Evolutionary conservation across 805 yeast species (phyloP), one percentile per base, ranked within the genome.

Genomic region (Wickerhamiella allomyrinae): DNA sequence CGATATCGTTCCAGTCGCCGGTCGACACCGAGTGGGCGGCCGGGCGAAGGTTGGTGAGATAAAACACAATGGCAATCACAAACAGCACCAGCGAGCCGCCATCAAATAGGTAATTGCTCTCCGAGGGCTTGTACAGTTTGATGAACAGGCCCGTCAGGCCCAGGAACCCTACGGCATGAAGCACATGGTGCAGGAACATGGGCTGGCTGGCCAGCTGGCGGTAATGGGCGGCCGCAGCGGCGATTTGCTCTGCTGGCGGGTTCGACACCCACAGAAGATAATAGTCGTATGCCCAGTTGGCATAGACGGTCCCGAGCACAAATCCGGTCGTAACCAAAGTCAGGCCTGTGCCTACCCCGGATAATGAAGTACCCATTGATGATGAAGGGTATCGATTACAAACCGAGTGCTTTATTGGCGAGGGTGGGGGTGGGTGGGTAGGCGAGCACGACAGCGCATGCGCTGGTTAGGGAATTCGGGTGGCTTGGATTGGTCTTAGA

Each of bases 1-100:
- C 83, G 40, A 91, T 94, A 40, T 89, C 97, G 50, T 95, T 97
- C 97, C 97, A 89, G 46, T 75, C 68, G 35, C 86, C 87, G 44
- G 71, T 61, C 21, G 75, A 52, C 42, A 84, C 74, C 43, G 87
- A 74, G 51, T 71, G 71, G 31, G 78, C 67, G 42, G 97, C 97
- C 41, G 81, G 74, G 56, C 84, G 73, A 51, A 89, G 68, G 65
- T 91, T 91, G 48, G 95, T 80, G 54, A 89, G 66, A 61, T 86
- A 91, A 53, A 89, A 73, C 53, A 89, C 76, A 36, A 81, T 63
- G 15, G 80, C 81, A 29, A 77, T 65, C 59, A 86, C 78, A 57
- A 72, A 73, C 44, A 83, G 70, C n/a, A 74, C 76, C 51, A 87
- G 66, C 9, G 93, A 68, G 35, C 87, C 94, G 53, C 93, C 94